Evolutionary conservation across 2,329 filamentous ascomycete species (phyloP).

Genomic region (Coniochaeta hoffmannii): DNA sequence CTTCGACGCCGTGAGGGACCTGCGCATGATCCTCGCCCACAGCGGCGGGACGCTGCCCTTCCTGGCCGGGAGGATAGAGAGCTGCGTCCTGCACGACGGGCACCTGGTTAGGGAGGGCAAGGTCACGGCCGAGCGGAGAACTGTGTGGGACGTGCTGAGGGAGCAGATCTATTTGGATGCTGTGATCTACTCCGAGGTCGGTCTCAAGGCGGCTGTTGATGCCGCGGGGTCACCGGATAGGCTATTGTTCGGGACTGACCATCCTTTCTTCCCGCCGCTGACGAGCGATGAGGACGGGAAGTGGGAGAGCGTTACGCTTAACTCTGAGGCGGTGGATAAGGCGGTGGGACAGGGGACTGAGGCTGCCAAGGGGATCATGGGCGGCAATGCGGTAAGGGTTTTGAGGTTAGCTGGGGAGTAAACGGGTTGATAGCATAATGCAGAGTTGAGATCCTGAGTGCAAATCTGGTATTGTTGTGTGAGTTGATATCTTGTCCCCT

Average conservation of each 20-base stretch:
- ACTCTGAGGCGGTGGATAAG: constrained; percentile 22
- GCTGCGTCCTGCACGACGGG: constrained; percentile 76
- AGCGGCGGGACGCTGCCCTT: constrained; percentile 86
- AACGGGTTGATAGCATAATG: too few relatives aligned
- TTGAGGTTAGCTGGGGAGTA: constrained; percentile 16
- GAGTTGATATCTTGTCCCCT: too few relatives aligned
- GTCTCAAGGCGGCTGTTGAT: constrained; percentile 62
- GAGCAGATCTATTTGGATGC: constrained; percentile 84
- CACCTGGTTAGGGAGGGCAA: constrained; percentile 61
- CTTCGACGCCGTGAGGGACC: constrained; percentile 64
- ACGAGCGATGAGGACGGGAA: constrained; percentile 51
- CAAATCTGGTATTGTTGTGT: too few relatives aligned
- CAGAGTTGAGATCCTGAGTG: too few relatives aligned
- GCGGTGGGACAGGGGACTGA: constrained; percentile 16
- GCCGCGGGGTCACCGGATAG: constrained; percentile 55
- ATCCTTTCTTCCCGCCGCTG: constrained; percentile 78
- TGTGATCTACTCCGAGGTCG: constrained; percentile 73
- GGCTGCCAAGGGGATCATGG: constrained; percentile 17
- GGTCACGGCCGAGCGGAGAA: constrained; percentile 34
- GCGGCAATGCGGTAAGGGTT: constrained; percentile 19
- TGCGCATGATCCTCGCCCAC: constrained; percentile 77
- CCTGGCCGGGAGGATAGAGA: constrained; percentile 80
- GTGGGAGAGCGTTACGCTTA: constrained; percentile 60
- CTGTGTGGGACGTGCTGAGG: constrained; percentile 48
- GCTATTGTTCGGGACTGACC: constrained; percentile 75